Evolutionary conservation across 345 rosid genomes (phyloP).

Genomic region (Barbarea vulgaris): DNA sequence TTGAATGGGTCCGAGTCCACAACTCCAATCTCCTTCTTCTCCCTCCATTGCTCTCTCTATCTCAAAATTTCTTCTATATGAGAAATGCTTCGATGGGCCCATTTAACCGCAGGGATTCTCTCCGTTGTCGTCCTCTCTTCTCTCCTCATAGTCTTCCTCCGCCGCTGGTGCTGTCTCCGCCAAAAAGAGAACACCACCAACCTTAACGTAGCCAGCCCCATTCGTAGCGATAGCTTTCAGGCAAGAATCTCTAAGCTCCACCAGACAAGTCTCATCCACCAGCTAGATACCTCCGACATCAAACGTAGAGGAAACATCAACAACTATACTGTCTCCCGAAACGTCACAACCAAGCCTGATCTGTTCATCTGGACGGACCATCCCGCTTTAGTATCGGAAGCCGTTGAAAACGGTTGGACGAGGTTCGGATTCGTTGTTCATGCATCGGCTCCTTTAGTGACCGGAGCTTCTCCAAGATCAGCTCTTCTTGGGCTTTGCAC

Average conservation of each 20-base stretch:
- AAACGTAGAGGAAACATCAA: constrained; percentile 48
- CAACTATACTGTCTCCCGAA: constrained; percentile 50
- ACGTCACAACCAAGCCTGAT: constrained; percentile 41
- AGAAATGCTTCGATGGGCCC: constrained; percentile 50
- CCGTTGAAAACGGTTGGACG: constrained; percentile 87
- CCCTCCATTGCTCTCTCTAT: constrained; percentile 24
- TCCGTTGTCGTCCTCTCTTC: constrained; percentile 34
- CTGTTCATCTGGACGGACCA: constrained; percentile 81
- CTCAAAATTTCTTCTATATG: neutral
- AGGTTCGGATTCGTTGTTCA: constrained; percentile 68
- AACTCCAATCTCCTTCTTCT: constrained; percentile 20
- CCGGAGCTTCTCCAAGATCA: constrained; percentile 41
- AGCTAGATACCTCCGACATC: constrained; percentile 48
- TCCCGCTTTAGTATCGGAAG: constrained; percentile 70
- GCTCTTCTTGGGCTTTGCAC: constrained; percentile 60
- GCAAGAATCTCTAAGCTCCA: constrained; percentile 66
- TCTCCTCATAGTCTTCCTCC: constrained; percentile 42
- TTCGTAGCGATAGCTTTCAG: constrained; percentile 43
- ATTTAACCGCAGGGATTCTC: constrained; percentile 40
- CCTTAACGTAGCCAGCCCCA: constrained; percentile 26
- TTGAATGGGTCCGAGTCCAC: constrained; percentile 60
- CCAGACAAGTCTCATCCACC: constrained; percentile 47
- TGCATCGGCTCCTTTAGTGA: constrained; percentile 40
- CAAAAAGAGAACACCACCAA: constrained; percentile 25
- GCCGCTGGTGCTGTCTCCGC: constrained; percentile 48